Base-by-base conservation (phyloP, 352 stramenopile genomes). In the Phytophthora cajani region DNA sequence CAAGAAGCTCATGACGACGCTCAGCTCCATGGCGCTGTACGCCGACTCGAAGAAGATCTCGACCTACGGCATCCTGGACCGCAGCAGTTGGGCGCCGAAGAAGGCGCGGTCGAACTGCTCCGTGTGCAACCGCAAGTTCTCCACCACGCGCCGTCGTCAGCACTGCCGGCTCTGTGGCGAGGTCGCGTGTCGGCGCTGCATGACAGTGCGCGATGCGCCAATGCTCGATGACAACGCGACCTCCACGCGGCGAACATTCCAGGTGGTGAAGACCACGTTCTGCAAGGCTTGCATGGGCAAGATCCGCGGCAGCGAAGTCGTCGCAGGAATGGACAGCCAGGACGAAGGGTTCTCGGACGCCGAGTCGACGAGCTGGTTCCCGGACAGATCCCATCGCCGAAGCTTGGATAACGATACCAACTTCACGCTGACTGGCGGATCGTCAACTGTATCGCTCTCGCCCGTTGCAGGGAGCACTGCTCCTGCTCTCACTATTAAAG, bases 121-220 rank as follows among this genome's bases (percentile, higher is more conserved):
- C 33, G 81, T 92, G 30, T 94, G 87, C 68, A 79, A 82, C 40
- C 76, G 80, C 36, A 74, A 78, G 27, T 94, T 94, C 44, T 75
- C 74, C 10, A 62, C 84, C 12, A 89, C 82, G 66, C 82, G 84
- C 38, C 81, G 83, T 1, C 82, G 85, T 11, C 87, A 94, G 65
- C 87, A 94, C 67, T 94, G 87, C 42, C 87, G 87, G 9, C 70
- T 94, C 27, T 94, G 87, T 50, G 87, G 87, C n/a, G 87, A 94
- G 19, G 80, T 94, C 25, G 81, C 88, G 32, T 94, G 87, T 62
- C 72, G 84, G 54, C 89, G 85, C 64, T 94, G 87, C 59, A 79
- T 86, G 75, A 74, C 79, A 9, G 68, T 84, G 62, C 83, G 83
- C 44, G 78, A 84, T 25, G 78, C 81, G 16, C 79, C 77, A 12